These are phyloP conservation scores for Teratosphaeria destructans DNA, from an alignment of 2,329 filamentous ascomycete genomes.

Conservation along the genomic window DNA sequence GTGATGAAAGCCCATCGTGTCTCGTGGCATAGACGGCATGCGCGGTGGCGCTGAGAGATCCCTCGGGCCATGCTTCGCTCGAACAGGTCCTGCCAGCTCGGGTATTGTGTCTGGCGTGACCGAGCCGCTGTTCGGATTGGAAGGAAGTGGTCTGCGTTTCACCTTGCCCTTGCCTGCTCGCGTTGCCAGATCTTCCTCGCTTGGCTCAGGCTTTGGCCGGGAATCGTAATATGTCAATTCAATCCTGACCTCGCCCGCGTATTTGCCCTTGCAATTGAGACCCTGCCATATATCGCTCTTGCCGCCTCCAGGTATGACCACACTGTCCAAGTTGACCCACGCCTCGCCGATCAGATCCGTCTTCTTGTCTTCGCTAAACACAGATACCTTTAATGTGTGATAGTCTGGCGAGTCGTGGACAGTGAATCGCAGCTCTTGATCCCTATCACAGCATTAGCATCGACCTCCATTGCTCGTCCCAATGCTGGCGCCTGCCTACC, in stretches of 20 bases:
- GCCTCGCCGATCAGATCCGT: slow-evolving; percentile 93
- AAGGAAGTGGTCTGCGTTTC: slow-evolving; percentile 75
- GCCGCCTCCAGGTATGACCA: slow-evolving; percentile 79
- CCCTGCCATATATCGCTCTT: slow-evolving; percentile 89
- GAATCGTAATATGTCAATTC: slow-evolving; percentile 95
- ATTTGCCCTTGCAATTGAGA: slow-evolving; percentile 81
- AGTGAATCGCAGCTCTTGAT: slow-evolving; percentile 90
- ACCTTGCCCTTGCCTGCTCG: slow-evolving; percentile 32
- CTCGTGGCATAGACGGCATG: slow-evolving; percentile 17
- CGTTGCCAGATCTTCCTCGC: slow-evolving; percentile 17
- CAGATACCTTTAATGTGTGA: slow-evolving; percentile 84
- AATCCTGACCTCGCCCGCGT: slow-evolving; percentile 86
- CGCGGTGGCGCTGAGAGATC: slow-evolving; percentile 16
- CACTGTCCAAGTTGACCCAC: slow-evolving; percentile 72
- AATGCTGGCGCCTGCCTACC: slow-evolving; percentile 47
- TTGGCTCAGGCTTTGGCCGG: slow-evolving; percentile 68
- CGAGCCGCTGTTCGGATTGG: slow-evolving; percentile 54
- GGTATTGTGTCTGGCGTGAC: slow-evolving; percentile 17
- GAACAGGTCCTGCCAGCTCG: slow-evolving; percentile 14
- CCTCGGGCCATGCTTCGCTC: slow-evolving; percentile 25
- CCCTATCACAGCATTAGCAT: slow-evolving; percentile 48
- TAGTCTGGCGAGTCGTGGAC: slow-evolving; percentile 97
- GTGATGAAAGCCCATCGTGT: slow-evolving; percentile 15
- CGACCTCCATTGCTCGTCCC: neutral
- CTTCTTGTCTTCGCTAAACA: slow-evolving; percentile 98